Evolutionary conservation across 2,329 filamentous ascomycete species (phyloP).

Genomic region (Cladosporium halotolerans): DNA sequence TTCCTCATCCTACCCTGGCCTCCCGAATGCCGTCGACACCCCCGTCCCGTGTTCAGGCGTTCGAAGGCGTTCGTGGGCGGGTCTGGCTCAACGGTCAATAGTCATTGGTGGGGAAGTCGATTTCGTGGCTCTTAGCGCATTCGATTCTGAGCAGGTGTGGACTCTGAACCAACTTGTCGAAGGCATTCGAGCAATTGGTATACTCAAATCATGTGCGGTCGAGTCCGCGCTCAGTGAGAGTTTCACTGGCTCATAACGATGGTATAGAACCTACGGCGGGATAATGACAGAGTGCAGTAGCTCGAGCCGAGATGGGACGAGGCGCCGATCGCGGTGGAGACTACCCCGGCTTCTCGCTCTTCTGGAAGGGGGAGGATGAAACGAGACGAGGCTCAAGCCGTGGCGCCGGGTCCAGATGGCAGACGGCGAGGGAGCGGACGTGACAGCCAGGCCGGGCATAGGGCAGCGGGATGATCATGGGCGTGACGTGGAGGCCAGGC

Average conservation of each 20-base stretch:
- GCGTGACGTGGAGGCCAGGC: no score
- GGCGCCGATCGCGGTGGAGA: background rate
- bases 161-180: background rate
- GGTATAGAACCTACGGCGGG: background rate
- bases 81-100: conserved; percentile 5
- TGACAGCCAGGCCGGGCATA: no score
- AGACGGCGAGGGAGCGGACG: no score
- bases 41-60: background rate
- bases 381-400: conserved; percentile 1
- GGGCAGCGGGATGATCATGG: no score
- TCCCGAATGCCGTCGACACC: background rate
- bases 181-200: no score
- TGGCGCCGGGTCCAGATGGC: background rate
- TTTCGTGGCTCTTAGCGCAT: background rate
- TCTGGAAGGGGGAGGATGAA: conserved; percentile 7
- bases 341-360: conserved; percentile 6
- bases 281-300: background rate
- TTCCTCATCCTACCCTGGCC: background rate
- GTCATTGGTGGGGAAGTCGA: conserved; percentile 2
- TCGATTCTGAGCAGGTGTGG: background rate
- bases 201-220: no score
- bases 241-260: no score
- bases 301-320: background rate
- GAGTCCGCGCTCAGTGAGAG: no score
- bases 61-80: conserved; percentile 1